Evolutionary conservation across 2,329 filamentous ascomycete species (phyloP).

Genomic region (Pseudogymnoascus sp.): DNA sequence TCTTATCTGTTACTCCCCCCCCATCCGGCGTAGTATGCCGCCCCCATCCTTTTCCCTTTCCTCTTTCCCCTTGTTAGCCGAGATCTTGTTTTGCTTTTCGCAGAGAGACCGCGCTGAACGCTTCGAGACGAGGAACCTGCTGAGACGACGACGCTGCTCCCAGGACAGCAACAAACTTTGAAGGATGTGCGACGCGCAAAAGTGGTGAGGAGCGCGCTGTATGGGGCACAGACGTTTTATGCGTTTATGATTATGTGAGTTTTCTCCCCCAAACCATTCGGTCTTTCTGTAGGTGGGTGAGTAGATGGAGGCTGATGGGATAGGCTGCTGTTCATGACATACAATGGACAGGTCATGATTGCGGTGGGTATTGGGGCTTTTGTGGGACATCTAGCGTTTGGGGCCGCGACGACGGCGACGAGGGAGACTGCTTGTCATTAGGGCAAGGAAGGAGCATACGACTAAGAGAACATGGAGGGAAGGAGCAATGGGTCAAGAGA

Average conservation of each 20-base stretch:
- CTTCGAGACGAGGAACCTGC: conserved; percentile 32
- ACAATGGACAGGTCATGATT: conserved; percentile 97
- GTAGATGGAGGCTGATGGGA: neutral
- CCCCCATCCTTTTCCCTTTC: neutral
- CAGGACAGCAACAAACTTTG: conserved; percentile 63
- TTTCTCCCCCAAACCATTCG: neutral
- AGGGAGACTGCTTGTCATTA: conserved; percentile 91
- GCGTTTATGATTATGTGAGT: conserved; percentile 99
- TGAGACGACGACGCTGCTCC: conserved; percentile 55
- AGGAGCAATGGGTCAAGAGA: neutral
- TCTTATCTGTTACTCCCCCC: neutral
- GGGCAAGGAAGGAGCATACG: neutral
- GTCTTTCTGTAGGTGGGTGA: neutral
- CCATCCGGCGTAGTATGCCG: neutral
- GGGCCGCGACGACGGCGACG: conserved; percentile 56
- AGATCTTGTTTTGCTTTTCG: neutral
- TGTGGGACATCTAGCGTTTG: conserved; percentile 77
- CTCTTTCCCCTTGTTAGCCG: neutral
- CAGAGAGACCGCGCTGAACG: conserved; percentile 17
- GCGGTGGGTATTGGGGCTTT: conserved; percentile 83
- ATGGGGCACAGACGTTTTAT: conserved; percentile 93
- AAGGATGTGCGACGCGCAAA: conserved; percentile 59
- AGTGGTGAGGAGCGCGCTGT: conserved; percentile 71
- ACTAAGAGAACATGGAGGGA: neutral
- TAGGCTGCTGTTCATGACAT: conserved; percentile 99